Conservation (phyloP, 306 rosid genomes). For the Vigna angularis region DNA sequence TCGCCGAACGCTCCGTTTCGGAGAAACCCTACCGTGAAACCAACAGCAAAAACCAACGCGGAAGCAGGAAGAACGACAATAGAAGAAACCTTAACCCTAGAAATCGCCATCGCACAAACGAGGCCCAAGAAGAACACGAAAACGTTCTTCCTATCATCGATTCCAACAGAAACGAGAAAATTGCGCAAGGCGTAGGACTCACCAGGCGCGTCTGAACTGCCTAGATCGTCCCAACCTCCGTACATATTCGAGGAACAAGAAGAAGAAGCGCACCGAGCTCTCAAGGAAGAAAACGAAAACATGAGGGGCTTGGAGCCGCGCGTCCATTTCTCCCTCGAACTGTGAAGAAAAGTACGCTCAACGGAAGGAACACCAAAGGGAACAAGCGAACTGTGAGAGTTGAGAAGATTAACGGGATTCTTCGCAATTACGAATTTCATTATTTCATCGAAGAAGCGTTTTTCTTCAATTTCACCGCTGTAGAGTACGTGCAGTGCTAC, state of each 20-base stretch:
- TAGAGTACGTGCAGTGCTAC: slow-evolving; percentile 11
- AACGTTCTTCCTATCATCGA: slow-evolving; percentile 67
- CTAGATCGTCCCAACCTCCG: slow-evolving; percentile 89
- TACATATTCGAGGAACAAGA: slow-evolving; percentile 54
- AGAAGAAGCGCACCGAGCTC: slow-evolving; percentile 53
- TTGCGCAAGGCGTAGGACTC: slow-evolving; percentile 66
- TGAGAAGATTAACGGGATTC: slow-evolving; percentile 38
- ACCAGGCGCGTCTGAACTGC: slow-evolving; percentile 49
- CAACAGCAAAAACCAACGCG: slow-evolving; percentile 71
- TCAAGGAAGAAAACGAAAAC: slow-evolving; percentile 46
- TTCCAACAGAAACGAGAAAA: slow-evolving; percentile 69
- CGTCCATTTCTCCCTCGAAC: slow-evolving; percentile 47
- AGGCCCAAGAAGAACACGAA: slow-evolving; percentile 72
- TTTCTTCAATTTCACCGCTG: not conserved
- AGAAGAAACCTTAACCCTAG: slow-evolving; percentile 88
- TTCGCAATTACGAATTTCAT: slow-evolving; percentile 63
- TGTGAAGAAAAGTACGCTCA: slow-evolving; percentile 36
- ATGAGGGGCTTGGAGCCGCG: slow-evolving; percentile 32
- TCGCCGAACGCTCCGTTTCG: slow-evolving; percentile 60
- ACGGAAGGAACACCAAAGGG: slow-evolving; percentile 49
- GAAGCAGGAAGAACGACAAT: slow-evolving; percentile 78
- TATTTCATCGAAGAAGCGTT: slow-evolving; percentile 50
- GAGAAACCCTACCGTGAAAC: slow-evolving; percentile 73
- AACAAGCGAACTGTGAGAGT: slow-evolving; percentile 38
- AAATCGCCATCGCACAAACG: slow-evolving; percentile 81